Conservation (phyloP, 164 flowering plant species). For the Chimonanthus salicifolius region DNA sequence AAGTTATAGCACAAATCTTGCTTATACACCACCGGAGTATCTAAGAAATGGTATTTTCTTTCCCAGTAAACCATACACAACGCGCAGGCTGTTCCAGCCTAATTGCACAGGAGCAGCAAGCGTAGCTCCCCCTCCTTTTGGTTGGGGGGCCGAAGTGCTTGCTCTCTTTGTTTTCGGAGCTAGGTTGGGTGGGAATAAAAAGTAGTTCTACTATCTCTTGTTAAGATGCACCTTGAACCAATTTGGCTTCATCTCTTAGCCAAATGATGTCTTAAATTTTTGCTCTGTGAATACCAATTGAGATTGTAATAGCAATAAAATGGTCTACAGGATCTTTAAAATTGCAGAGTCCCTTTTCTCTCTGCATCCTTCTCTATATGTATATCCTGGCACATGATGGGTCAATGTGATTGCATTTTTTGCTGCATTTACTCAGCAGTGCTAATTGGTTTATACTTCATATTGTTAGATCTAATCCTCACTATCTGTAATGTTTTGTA, state of each 20-base stretch:
- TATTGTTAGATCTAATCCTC: background rate
- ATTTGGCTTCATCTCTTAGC: background rate
- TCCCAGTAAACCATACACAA: too few relatives aligned
- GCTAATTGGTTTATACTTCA: background rate
- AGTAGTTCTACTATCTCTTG: too few relatives aligned
- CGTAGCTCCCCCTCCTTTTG: too few relatives aligned
- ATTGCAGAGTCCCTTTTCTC: too few relatives aligned
- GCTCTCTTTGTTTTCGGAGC: too few relatives aligned
- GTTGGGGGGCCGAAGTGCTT: too few relatives aligned
- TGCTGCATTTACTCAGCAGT: background rate
- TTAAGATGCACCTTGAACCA: background rate
- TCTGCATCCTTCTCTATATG: background rate
- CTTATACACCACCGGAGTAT: slow-evolving; percentile 95
- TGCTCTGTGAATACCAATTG: background rate
- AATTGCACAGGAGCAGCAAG: too few relatives aligned
- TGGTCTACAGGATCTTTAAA: too few relatives aligned
- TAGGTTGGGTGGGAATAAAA: too few relatives aligned
- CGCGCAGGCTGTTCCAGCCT: too few relatives aligned
- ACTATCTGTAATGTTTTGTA: background rate
- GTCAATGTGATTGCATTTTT: background rate
- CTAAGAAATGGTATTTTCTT: slow-evolving; percentile 58
- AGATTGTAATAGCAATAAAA: too few relatives aligned
- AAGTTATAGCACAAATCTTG: slow-evolving; percentile 95
- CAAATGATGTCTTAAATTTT: background rate
- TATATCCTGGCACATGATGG: background rate